A percentile compares a stretch with the other conserved stretches of the same genome.
Conservation (phyloP, 495 filamentous ascomycete species). For the Amphirosellinia nigrospora region DNA sequence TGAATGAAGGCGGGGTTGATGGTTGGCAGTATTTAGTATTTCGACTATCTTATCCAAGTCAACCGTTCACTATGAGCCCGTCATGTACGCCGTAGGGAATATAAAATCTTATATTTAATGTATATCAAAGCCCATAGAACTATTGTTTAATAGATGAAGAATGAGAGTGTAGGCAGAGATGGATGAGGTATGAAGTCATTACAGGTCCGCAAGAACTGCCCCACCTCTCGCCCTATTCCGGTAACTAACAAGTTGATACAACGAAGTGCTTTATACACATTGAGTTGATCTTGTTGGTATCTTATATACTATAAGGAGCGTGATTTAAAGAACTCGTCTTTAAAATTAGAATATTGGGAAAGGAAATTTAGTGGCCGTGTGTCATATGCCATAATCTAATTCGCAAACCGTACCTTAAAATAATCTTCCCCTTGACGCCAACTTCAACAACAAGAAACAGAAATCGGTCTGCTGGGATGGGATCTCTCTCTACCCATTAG, state of each 20-base stretch:
- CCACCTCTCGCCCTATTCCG: conserved; percentile 2
- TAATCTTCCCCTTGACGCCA: neutral
- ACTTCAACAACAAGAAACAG: neutral
- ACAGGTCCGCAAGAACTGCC: neutral
- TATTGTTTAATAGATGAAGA: neutral
- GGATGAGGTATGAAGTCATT: conserved; percentile 6
- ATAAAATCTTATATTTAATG: neutral
- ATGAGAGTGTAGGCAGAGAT: neutral
- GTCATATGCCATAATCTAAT: neutral
- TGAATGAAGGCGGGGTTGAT: conserved; percentile 3
- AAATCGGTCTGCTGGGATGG: neutral
- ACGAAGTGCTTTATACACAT: neutral
- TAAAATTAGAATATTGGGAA: neutral
- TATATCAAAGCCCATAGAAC: neutral
- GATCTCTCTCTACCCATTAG: neutral
- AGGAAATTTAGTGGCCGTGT: neutral
- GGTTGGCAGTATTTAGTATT: neutral
- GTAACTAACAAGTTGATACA: neutral
- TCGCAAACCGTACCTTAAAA: neutral
- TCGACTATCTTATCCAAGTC: neutral
- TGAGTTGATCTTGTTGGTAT: neutral
- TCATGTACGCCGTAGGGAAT: neutral
- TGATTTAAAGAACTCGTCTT: neutral
- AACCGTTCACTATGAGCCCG: neutral
- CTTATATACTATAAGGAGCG: neutral